These are phyloP conservation scores for Penicillium samsonianum DNA, from an alignment of 495 filamentous ascomycete genomes.

Conservation along the genomic window DNA sequence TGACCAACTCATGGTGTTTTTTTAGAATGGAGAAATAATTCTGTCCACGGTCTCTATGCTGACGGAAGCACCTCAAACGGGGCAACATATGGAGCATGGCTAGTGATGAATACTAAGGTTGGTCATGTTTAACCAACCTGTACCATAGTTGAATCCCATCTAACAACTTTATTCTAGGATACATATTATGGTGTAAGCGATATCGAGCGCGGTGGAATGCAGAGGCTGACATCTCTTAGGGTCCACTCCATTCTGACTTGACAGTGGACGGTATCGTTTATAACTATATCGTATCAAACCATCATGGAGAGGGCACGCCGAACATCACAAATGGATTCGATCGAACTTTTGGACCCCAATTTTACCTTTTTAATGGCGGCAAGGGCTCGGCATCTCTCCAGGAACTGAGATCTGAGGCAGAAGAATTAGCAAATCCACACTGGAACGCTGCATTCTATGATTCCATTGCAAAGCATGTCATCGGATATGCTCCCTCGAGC, in stretches of 20 bases:
- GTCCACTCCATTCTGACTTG: slow-evolving; percentile 57
- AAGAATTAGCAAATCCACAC: slow-evolving; percentile 42
- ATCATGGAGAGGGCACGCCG: slow-evolving; percentile 57
- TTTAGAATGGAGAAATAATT: slow-evolving; percentile 51
- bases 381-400: slow-evolving; percentile 40
- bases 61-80: slow-evolving; percentile 53
- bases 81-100: slow-evolving; percentile 54
- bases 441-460: slow-evolving; percentile 60
- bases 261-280: slow-evolving; percentile 60
- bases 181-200: slow-evolving; percentile 54
- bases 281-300: slow-evolving; percentile 55
- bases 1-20: neutral
- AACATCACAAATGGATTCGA: slow-evolving; percentile 62
- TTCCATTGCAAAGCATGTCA: slow-evolving; percentile 54
- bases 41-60: slow-evolving; percentile 55
- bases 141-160: neutral
- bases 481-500: slow-evolving; percentile 51
- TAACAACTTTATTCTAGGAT: slow-evolving; percentile 28
- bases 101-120: slow-evolving; percentile 58
- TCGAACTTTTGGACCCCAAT: slow-evolving; percentile 58
- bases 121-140: neutral
- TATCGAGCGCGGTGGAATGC: neutral
- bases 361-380: slow-evolving; percentile 58
- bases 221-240: slow-evolving; percentile 29
- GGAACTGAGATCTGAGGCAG: slow-evolving; percentile 50